Base-by-base conservation (phyloP, 192 early-diverging fungal species). In the Linnemannia zychae region DNA sequence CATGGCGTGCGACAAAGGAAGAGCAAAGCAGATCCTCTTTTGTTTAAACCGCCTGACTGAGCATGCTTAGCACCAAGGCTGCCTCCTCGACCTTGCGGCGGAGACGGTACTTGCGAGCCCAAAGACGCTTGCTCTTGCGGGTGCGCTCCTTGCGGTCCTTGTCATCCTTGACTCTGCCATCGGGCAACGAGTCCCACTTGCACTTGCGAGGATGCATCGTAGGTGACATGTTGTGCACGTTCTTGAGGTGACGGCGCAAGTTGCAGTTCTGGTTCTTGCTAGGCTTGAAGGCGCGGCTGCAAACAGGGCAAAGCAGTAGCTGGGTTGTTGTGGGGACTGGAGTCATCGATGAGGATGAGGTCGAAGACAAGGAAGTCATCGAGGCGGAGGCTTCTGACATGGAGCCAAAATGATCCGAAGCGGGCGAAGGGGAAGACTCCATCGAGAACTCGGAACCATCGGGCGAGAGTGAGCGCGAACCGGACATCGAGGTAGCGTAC, bases 191-290 rank as follows among this genome's bases (percentile, higher is more conserved):
- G 65, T 85, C 83, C 83, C 83, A 79, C 53, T 79, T 85, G 74
- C 77, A 85, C 71, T 85, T 85, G 74, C 83, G 83, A 13, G 83
- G 83, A 52, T 85, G 83, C 36, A 85, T 79, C 20, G 83, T 68
- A 0, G 83, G 83, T 0, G 83, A 85, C 83, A 85, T 79, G 63
- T 76, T 79, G 70, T 85, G 83, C 0, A 85, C 78, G 24, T 85
- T 85, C 83, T 79, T 79, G 49, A 85, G 63, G 49, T 85, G 83
- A 16, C 77, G 72, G 22, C 83, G 47, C 52, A 85, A 34, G 47
- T 85, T 85, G 40, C 83, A 85, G 77, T 85, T 79, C 34, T 85
- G 78, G 70, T 85, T 85, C 77, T 85, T 85, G 78, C 83, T 79
- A 5, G 83, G 83, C 78, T 85, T 85, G 74, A 85, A 85, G 63